These are phyloP conservation scores for Pyricularia sp. DNA, from an alignment of 2,329 filamentous ascomycete species.

Conservation along the genomic window DNA sequence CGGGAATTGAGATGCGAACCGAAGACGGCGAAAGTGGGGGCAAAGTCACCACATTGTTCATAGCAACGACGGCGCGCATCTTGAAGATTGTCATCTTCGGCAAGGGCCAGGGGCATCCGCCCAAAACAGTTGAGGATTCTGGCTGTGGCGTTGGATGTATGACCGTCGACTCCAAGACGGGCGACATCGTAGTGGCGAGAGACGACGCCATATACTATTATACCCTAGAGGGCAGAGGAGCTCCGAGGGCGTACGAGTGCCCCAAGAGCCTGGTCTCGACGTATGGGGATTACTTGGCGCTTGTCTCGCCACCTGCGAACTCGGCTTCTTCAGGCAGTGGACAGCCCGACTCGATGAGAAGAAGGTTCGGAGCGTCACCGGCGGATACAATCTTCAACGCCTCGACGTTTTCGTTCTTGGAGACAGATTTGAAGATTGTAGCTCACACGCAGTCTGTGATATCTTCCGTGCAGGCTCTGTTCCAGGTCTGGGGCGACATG, in stretches of 20 bases:
- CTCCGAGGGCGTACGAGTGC: slow-evolving; percentile 83
- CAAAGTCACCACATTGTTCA: slow-evolving; percentile 65
- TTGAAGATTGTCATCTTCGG: slow-evolving; percentile 78
- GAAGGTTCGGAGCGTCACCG: slow-evolving; percentile 59
- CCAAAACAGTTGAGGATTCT: slow-evolving; percentile 75
- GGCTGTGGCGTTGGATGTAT: slow-evolving; percentile 94
- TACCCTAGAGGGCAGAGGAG: slow-evolving; percentile 68
- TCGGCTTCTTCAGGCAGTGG: slow-evolving; percentile 31
- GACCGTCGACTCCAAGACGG: slow-evolving; percentile 66
- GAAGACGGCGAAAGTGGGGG: slow-evolving; percentile 22
- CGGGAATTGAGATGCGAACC: slow-evolving; percentile 65
- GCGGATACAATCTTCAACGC: slow-evolving; percentile 74
- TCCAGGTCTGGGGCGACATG: slow-evolving; percentile 81
- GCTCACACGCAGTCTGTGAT: slow-evolving; percentile 79
- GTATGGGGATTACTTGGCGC: slow-evolving; percentile 73
- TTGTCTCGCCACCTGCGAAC: slow-evolving; percentile 61
- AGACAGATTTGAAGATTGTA: slow-evolving; percentile 80
- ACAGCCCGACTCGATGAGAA: slow-evolving; percentile 46
- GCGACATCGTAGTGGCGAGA: slow-evolving; percentile 80
- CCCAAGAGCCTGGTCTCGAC: slow-evolving; percentile 71
- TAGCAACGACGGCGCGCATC: slow-evolving; percentile 81
- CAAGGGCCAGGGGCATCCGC: slow-evolving; percentile 77
- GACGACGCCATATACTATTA: slow-evolving; percentile 97
- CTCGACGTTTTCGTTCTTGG: slow-evolving; percentile 80
- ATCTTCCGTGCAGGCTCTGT: slow-evolving; percentile 65